phyloP scores from a whole-genome alignment of 148 eudicot species.

The Camellia lanceoleosa region DNA sequence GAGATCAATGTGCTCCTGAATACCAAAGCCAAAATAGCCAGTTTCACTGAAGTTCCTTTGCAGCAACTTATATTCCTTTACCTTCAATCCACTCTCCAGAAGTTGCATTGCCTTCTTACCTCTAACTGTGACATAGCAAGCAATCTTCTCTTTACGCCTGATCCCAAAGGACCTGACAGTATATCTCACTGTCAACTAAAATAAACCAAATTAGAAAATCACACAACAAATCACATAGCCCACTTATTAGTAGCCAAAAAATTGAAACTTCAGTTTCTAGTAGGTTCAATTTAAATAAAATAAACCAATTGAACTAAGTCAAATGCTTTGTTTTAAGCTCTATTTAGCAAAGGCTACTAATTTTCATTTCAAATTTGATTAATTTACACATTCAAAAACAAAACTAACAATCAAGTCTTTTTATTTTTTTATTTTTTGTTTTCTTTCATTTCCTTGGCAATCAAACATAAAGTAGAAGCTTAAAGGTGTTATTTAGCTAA shows the following conservation, averaged over 20 bases:
- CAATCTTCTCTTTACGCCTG: slow-evolving; percentile 88
- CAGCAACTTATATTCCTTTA: too few relatives aligned
- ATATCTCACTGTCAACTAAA: slow-evolving; percentile 51
- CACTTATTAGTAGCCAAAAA: neutral
- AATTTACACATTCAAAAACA: neutral
- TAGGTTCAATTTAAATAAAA: too few relatives aligned
- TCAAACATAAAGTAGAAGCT: too few relatives aligned
- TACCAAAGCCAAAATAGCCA: too few relatives aligned
- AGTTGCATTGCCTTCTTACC: slow-evolving; percentile 62
- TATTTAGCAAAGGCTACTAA: too few relatives aligned
- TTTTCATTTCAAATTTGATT: too few relatives aligned
- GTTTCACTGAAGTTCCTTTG: too few relatives aligned
- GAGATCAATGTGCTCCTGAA: slow-evolving; percentile 51
- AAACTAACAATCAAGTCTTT: neutral
- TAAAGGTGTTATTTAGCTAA: too few relatives aligned
- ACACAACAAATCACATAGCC: neutral
- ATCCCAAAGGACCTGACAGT: slow-evolving; percentile 81
- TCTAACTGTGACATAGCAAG: slow-evolving; percentile 77
- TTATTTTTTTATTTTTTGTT: neutral
- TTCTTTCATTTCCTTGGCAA: neutral
- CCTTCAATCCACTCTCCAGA: too few relatives aligned
- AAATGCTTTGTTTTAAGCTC: neutral
- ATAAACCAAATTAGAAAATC: neutral
- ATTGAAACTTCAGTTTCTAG: too few relatives aligned
- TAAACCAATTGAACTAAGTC: too few relatives aligned